Evolutionary conservation across 2,329 filamentous ascomycete species (phyloP).

Genomic region (Colletotrichum ledebouriae): DNA sequence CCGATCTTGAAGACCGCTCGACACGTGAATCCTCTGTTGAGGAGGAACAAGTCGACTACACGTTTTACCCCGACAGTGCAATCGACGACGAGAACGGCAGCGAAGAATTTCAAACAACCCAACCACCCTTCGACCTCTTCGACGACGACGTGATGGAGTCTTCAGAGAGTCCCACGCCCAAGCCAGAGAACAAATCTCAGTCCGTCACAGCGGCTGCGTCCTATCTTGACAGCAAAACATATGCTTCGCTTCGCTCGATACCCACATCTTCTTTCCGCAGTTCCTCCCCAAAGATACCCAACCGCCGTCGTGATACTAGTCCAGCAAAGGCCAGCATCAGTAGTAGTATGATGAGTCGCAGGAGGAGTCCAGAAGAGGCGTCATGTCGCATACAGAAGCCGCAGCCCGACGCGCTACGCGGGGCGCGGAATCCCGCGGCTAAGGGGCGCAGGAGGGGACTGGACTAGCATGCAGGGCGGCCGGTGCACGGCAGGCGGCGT

Average conservation of each 20-base stretch:
- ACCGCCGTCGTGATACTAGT: conserved; percentile 51
- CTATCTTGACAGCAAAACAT: conserved; percentile 55
- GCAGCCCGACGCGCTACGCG: conserved; percentile 55
- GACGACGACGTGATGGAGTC: conserved; percentile 53
- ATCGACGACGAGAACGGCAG: conserved; percentile 44
- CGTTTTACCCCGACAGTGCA: conserved; percentile 46
- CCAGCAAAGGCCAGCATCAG: conserved; percentile 49
- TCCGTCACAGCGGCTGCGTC: conserved; percentile 42
- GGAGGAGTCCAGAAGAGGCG: conserved; percentile 62
- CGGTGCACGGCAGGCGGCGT: conserved; percentile 43
- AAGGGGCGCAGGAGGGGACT: conserved; percentile 56
- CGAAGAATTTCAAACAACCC: conserved; percentile 55
- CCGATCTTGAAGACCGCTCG: conserved; percentile 59
- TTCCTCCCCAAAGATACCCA: conserved; percentile 52
- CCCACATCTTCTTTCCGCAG: conserved; percentile 50
- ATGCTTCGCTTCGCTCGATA: conserved; percentile 50
- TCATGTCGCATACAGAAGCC: conserved; percentile 64
- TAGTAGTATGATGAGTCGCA: conserved; percentile 56
- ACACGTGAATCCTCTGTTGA: conserved; percentile 49
- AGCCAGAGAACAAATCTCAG: conserved; percentile 49
- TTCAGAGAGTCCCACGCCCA: conserved; percentile 60
- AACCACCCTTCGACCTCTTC: conserved; percentile 54
- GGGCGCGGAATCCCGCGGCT: conserved; percentile 54
- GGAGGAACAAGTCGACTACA: conserved; percentile 45
- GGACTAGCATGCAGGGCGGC: conserved; percentile 53